A percentile compares a stretch with the other conserved stretches of the same genome.
Conservation (phyloP, 2,329 filamentous ascomycete species). For the Capronia coronata region DNA sequence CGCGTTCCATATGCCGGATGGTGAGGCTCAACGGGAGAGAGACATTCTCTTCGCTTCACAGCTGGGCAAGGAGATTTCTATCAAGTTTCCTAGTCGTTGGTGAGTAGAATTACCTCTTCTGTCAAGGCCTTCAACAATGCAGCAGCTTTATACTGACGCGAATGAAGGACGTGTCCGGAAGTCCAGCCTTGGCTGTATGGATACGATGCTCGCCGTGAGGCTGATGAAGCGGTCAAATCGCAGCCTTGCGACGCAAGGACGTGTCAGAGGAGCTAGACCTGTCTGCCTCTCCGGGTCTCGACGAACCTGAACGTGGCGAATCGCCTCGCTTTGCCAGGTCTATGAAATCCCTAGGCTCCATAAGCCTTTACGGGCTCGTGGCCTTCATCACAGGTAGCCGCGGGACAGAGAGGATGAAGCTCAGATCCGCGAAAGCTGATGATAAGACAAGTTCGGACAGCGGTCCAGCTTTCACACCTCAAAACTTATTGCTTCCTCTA, state of each 20-base stretch:
- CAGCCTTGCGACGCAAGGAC: background rate
- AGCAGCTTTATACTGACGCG: background rate
- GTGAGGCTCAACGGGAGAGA: constrained; percentile 36
- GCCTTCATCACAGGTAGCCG: too few species aligned
- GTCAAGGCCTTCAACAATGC: background rate
- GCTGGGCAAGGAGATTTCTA: constrained; percentile 42
- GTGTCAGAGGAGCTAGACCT: background rate
- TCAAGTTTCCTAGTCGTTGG: constrained; percentile 58
- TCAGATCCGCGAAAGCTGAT: too few species aligned
- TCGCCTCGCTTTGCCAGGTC: too few species aligned
- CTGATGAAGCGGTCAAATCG: constrained; percentile 36
- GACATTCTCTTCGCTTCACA: constrained; percentile 51
- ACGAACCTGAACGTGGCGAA: background rate
- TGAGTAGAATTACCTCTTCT: constrained; percentile 21
- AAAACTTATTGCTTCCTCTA: too few species aligned
- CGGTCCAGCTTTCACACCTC: too few species aligned
- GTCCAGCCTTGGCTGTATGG: constrained; percentile 60
- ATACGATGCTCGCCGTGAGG: constrained; percentile 56
- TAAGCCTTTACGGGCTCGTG: too few species aligned
- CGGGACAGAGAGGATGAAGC: too few species aligned
- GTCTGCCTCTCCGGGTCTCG: background rate
- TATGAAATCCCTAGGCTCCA: too few species aligned
- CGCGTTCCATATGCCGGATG: constrained; percentile 37
- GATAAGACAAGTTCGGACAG: too few species aligned
- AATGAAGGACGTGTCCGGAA: constrained; percentile 50